Percentiles rank a stretch among this genome's conserved stretches.
Conservation (phyloP, 2,329 filamentous ascomycete genomes). For the Tothia fuscella region DNA sequence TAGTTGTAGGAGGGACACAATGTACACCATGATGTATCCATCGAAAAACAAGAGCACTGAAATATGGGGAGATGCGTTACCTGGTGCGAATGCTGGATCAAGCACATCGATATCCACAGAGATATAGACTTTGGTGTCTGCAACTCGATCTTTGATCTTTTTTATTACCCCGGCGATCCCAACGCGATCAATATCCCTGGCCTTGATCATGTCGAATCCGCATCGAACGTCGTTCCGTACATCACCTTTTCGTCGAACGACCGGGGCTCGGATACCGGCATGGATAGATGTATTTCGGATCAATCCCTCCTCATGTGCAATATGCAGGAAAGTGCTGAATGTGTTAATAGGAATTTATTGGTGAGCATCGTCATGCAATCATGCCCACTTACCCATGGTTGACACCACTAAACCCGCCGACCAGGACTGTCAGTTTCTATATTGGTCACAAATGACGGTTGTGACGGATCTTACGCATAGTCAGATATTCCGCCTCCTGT, state of each 20-base stretch:
- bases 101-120: conserved; percentile 46
- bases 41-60: background rate
- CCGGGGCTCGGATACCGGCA: conserved; percentile 47
- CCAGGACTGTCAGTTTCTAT: background rate
- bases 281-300: conserved; percentile 48
- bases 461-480: conserved; percentile 41
- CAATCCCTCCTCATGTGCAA: conserved; percentile 49
- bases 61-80: conserved; percentile 17
- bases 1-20: background rate
- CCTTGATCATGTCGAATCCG: conserved; percentile 46
- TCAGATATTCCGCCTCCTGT: conserved; percentile 45
- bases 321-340: conserved; percentile 51
- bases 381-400: too few species aligned
- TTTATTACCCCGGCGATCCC: conserved; percentile 37
- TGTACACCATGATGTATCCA: background rate
- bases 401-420: conserved; percentile 9
- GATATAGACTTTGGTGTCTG: conserved; percentile 42
- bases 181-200: conserved; percentile 41
- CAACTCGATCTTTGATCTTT: conserved; percentile 38
- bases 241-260: conserved; percentile 38
- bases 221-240: conserved; percentile 45
- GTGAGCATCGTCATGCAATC: too few species aligned
- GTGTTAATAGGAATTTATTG: too few species aligned
- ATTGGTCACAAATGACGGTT: background rate
- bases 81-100: conserved; percentile 43